phyloP scores from a whole-genome alignment of 306 rosid species.

The Citrullus mucosospermus region DNA sequence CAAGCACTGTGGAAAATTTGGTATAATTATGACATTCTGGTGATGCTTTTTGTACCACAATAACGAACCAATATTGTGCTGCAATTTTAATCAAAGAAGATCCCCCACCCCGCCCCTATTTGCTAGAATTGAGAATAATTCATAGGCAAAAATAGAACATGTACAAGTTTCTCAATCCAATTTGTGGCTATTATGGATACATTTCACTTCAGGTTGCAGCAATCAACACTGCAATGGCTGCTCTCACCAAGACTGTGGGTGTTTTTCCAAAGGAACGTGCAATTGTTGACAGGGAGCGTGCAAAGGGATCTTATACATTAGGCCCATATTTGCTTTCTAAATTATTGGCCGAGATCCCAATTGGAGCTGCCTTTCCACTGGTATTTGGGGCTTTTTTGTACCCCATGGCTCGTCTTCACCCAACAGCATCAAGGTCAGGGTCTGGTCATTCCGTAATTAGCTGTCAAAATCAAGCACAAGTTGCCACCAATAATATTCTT shows the following conservation, averaged over 20 bases:
- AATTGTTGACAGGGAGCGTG: slow-evolving; percentile 84
- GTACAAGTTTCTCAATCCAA: neutral
- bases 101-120: neutral
- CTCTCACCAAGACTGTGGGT: slow-evolving; percentile 85
- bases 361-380: slow-evolving; percentile 86
- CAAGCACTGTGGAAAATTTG: neutral
- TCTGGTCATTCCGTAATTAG: neutral
- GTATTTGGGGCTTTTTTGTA: slow-evolving; percentile 80
- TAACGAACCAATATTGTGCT: neutral
- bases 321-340: slow-evolving; percentile 93
- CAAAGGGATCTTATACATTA: slow-evolving; percentile 69
- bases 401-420: slow-evolving; percentile 97
- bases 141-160: neutral
- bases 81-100: neutral
- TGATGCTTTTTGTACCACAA: neutral
- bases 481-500: neutral
- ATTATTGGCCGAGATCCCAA: slow-evolving; percentile 85
- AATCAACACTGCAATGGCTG: slow-evolving; percentile 96
- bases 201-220: slow-evolving; percentile 66
- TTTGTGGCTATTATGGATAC: slow-evolving; percentile 11
- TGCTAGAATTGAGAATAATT: neutral
- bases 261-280: slow-evolving; percentile 86
- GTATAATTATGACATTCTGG: neutral
- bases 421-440: slow-evolving; percentile 53
- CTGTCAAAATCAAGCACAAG: neutral